A percentile compares a stretch with the other conserved stretches of the same genome.
These are phyloP conservation scores for Xylaria intraflava DNA, from an alignment of 495 filamentous ascomycete genomes.

Conservation along the genomic window DNA sequence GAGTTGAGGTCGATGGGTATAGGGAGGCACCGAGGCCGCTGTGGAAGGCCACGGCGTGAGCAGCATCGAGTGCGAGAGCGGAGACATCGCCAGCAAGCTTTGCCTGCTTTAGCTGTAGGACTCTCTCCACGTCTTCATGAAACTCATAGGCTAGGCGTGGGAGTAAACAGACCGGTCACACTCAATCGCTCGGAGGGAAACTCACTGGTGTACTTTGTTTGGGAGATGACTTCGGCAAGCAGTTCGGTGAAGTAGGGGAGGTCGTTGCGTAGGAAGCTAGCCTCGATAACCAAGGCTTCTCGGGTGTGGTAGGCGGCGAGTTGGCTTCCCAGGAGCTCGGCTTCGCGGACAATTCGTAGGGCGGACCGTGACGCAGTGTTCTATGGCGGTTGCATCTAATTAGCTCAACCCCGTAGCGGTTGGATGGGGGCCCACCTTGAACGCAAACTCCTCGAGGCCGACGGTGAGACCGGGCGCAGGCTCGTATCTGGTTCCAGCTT, in stretches of 20 bases:
- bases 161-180: constrained; percentile 12
- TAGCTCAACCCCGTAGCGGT: constrained; percentile 38
- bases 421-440: constrained; percentile 64
- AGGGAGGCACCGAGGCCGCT: constrained; percentile 74
- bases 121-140: constrained; percentile 71
- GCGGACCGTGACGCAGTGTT: constrained; percentile 78
- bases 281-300: constrained; percentile 83
- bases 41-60: constrained; percentile 89
- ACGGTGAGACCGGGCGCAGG: constrained; percentile 80
- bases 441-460: constrained; percentile 86
- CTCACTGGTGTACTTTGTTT: constrained; percentile 81
- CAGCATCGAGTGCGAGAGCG: constrained; percentile 74
- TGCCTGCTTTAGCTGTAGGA: constrained; percentile 67
- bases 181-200: constrained; percentile 19
- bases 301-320: constrained; percentile 79
- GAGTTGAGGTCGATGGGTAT: constrained; percentile 60
- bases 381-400: constrained; percentile 47
- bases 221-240: constrained; percentile 79
- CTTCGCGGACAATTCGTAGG: constrained; percentile 86
- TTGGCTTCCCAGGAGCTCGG: constrained; percentile 86
- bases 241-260: constrained; percentile 97
- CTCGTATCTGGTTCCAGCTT: constrained; percentile 90
- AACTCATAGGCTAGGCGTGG: constrained; percentile 66
- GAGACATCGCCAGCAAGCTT: constrained; percentile 57
- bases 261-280: constrained; percentile 91